phyloP scores from a whole-genome alignment of 1,139 yeast genomes.

The Yamadazyma jaroonii region DNA sequence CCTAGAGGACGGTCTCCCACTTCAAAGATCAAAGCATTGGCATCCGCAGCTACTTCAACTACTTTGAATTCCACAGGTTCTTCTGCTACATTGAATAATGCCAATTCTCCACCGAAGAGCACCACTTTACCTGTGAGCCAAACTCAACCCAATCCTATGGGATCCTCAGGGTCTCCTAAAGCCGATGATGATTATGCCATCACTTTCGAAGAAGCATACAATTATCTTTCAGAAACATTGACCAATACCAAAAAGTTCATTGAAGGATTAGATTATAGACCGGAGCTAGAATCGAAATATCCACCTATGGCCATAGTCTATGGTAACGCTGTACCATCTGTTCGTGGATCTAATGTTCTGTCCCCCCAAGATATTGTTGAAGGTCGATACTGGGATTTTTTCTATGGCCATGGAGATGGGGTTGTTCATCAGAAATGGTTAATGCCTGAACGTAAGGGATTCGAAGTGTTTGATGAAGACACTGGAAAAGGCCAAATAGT shows the following conservation, averaged over 20 bases:
- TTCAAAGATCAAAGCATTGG: neutral
- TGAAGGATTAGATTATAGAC: slow-evolving; percentile 54
- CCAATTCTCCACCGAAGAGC: neutral
- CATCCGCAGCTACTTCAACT: too few species aligned
- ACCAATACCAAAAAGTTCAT: slow-evolving; percentile 57
- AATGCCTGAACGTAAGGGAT: slow-evolving; percentile 74
- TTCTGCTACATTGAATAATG: too few species aligned
- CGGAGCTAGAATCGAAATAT: slow-evolving; percentile 44
- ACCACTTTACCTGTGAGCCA: neutral
- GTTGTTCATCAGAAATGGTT: slow-evolving; percentile 82
- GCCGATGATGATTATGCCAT: slow-evolving; percentile 14
- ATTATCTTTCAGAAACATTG: slow-evolving; percentile 62
- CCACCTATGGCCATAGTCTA: slow-evolving; percentile 85
- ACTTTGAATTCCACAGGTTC: too few species aligned
- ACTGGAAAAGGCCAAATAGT: slow-evolving; percentile 50
- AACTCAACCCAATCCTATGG: neutral
- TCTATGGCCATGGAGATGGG: slow-evolving; percentile 92
- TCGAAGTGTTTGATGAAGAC: slow-evolving; percentile 34
- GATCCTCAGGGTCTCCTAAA: neutral
- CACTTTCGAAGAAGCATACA: slow-evolving; percentile 60
- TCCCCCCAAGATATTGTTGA: slow-evolving; percentile 59
- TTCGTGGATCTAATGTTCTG: slow-evolving; percentile 69
- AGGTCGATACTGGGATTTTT: slow-evolving; percentile 74
- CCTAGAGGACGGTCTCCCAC: neutral
- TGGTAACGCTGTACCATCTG: slow-evolving; percentile 81